Percentiles rank a stretch among this genome's conserved stretches.
These are phyloP conservation scores for Rauvolfia tetraphylla DNA, from an alignment of 257 asterid species.

Conservation along the genomic window DNA sequence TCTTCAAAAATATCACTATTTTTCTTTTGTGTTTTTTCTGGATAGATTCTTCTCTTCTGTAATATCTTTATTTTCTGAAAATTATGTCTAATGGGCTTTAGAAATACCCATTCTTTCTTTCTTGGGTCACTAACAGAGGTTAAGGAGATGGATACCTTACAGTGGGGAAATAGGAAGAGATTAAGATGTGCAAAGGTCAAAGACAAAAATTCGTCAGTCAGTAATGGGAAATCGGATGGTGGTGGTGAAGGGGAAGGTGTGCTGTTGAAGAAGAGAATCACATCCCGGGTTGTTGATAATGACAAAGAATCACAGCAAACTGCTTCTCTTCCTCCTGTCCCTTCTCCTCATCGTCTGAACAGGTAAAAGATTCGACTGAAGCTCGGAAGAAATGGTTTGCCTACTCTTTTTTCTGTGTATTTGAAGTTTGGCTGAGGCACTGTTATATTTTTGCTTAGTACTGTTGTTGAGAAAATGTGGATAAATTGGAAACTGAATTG, in stretches of 20 bases:
- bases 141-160: slow-evolving; percentile 33
- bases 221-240: slow-evolving; percentile 29
- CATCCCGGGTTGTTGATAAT: slow-evolving; percentile 63
- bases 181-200: slow-evolving; percentile 37
- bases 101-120: not conserved
- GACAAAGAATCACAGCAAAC: slow-evolving; percentile 19
- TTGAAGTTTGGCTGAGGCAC: not conserved
- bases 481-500: not conserved
- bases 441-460: not conserved
- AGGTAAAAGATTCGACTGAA: slow-evolving; percentile 38
- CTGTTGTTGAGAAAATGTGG: not conserved
- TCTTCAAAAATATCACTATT: not conserved
- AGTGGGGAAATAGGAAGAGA: slow-evolving; percentile 41
- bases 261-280: slow-evolving; percentile 37
- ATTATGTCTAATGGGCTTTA: not conserved
- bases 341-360: slow-evolving; percentile 63
- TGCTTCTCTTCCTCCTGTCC: slow-evolving; percentile 40
- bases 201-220: slow-evolving; percentile 23
- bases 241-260: slow-evolving; percentile 1
- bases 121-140: not conserved
- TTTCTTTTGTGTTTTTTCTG: not conserved
- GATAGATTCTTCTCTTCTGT: not conserved
- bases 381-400: not conserved
- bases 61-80: not conserved
- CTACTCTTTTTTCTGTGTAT: not conserved